Evolutionary conservation across 768 basidiomycete species (phyloP), one percentile per base, ranked within the genome.

Genomic region (Sistotremastrum niveocremeum): DNA sequence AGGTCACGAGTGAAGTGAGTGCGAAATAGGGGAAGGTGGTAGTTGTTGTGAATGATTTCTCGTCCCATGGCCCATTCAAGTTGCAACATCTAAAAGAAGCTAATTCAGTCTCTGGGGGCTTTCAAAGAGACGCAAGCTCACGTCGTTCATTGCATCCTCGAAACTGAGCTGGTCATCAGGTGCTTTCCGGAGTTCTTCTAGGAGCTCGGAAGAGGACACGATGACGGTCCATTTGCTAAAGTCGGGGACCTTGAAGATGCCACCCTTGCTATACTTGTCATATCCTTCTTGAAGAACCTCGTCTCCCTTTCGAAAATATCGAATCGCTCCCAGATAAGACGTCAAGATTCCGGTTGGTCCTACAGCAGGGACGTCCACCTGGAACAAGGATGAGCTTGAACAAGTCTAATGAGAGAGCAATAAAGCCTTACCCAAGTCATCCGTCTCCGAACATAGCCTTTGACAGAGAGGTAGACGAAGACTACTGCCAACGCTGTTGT

Each of bases 1-100:
- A 75, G 57, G 41, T 66, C 68, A 6, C 71, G 59, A 2, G 61
- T 63, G 7, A 69, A 53, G 29, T 59, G 61, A 29, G 45, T 49
- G 10, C 57, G 60, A 5, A 65, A 34, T n/a, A 66, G 42, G 3
- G 47, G 36, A 12, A 58, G 37, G 39, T 66, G 66, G 39, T 65
- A 67, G 2, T 42, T 42, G 46, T 65, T 58, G 1, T 56, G 32
- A 6, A 49, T 36, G 10, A 66, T 46, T 34, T 62, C 53, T 1
- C 52, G 51, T 0, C 67, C 66, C 1, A 77, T 31, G 0, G 67
- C 68, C 48, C 71, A 64, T 1, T 61, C 54, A 3, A 55, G 40
- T n/a, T 67, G 64, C 7, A 71, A 5, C 1, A 48, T 30, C 72
- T 76, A 37, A n/a, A 20, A 2, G 20, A 20, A 20, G 20, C 20